Base-by-base conservation (phyloP, 2,329 filamentous ascomycete species). In the Arthrocladium fulminans region DNA sequence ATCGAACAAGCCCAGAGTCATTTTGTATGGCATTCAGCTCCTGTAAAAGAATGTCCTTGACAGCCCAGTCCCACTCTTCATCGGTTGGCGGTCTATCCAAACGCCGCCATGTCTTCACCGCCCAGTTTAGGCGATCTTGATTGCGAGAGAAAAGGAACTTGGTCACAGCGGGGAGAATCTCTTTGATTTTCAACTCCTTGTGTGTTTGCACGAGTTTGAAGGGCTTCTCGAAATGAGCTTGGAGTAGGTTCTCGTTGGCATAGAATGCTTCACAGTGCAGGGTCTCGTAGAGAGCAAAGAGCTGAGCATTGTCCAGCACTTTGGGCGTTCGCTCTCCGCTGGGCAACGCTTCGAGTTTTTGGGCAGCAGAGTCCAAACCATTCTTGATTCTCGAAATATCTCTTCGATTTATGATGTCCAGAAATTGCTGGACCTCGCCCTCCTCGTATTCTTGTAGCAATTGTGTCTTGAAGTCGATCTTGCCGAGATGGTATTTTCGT, bases 271-370 rank as follows among this genome's bases (percentile, higher is more conserved):
- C 80, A 64, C 85, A 94, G 63, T 88, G 94, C 45, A 97, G 70
- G 0, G 85, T 83, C 64, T 97, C 90, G 59, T 94, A 95, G 24
- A 97, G 78, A 9, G 87, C 83, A 50, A 92, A 77, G 44, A 94
- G 77, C 5, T 86, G 80, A 23, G 77, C 70, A 1, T 75, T 68
- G 23, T 77, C 73, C 22, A 81, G 63, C 22, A 71, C 65, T 45
- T 65, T 64, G 29, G 79, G 68, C 19, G 67, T 71, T 32, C 79
- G 72, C 49, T 73, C 60, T 37, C 74, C 67, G 2, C 72, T 69
- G 2, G 77, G 71, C 6, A 74, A 63, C 10, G 65, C 65, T 50
- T 69, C 67, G 34, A 84, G 73, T 45, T 75, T 74, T 2, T 71
- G 61, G 45, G 74, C 71, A 2, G 80, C 81, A 56, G 68, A 73